Base-by-base conservation (phyloP, 441 rosid genomes). In the Breynia disticha region DNA sequence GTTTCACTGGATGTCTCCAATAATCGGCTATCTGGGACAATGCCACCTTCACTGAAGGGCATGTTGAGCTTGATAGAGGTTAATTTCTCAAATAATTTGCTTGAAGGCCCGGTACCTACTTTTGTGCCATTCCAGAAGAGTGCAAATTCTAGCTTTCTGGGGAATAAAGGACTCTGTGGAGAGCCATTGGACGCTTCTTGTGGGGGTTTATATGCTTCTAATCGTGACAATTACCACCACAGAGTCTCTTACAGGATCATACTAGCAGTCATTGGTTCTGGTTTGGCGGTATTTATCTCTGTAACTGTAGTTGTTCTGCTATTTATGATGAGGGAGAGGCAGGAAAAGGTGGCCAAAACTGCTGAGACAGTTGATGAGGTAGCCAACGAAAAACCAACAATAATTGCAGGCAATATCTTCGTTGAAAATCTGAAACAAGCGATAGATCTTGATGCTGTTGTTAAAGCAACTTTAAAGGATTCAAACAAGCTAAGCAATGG, bases 51-150 rank as follows among this genome's bases (percentile, higher is more conserved):
- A 51, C 76, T 79, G 21, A 85, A 76, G 73, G 96, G 96, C 52
- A 79, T 91, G 98, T 52, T 85, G 72, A 91, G 98, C 73, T 79
- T 91, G 82, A 85, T 91, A 20, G 98, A 87, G 65, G 87, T 91
- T 67, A 79, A 87, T 66, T 87, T 91, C 81, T 85, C 95, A 2
- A 83, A 83, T 59, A 91, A 91, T 68, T 72, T 77, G 63, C 82
- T 91, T 43, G 56, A 21, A 5, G 96, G 98, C 24, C 81, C 81
- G 0, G 74, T 91, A 16, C 98, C 98, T 0, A 57, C 67, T 37
- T 91, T 82, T 47, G 87, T 58, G 20, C 98, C 94, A 1, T 91
- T 91, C 55, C 98, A 87, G 66, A 87, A 87, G 81, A 83, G 93
- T 69, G 72, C 86, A 16, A 76, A 66, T 62, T 80, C 90, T 21